Evolutionary conservation across 1,284 basidiomycete genomes (phyloP).

Genomic region (Serendipita sp.): DNA sequence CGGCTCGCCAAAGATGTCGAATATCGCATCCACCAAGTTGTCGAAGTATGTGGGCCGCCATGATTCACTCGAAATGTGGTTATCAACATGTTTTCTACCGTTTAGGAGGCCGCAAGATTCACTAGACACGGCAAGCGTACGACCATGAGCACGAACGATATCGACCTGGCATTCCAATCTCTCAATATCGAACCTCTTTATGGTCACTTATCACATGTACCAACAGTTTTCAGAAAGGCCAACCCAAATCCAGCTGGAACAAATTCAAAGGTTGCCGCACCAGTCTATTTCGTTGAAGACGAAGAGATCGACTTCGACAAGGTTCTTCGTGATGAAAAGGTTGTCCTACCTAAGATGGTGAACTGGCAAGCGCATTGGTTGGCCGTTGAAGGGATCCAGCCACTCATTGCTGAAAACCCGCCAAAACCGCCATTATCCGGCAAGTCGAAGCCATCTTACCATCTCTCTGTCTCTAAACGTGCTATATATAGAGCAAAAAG

Average conservation of each 20-base stretch:
- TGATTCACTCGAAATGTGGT: not conserved
- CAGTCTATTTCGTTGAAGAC: constrained; percentile 88
- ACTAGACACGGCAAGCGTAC: constrained; percentile 89
- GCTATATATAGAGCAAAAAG: constrained; percentile 19
- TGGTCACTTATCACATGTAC: constrained; percentile 59
- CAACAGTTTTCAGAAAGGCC: constrained; percentile 60
- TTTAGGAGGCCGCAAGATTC: constrained; percentile 86
- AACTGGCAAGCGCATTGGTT: constrained; percentile 91
- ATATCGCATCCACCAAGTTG: constrained; percentile 85
- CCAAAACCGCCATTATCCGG: constrained; percentile 28
- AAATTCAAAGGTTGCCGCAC: constrained; percentile 28
- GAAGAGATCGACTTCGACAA: constrained; percentile 96
- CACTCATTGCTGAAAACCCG: constrained; percentile 92
- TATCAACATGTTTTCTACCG: constrained; percentile 14
- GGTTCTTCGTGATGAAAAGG: constrained; percentile 70
- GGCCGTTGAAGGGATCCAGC: constrained; percentile 95
- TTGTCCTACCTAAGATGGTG: constrained; percentile 60
- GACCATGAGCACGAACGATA: constrained; percentile 76
- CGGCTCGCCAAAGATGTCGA: constrained; percentile 92
- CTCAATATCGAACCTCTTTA: constrained; percentile 87
- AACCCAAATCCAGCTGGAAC: constrained; percentile 27
- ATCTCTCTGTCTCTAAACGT: constrained; percentile 15
- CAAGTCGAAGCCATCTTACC: not conserved
- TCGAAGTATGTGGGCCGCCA: constrained; percentile 45
- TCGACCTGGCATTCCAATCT: constrained; percentile 86